Evolutionary conservation across 306 rosid species (phyloP).

Genomic region (Acacia acuminata): DNA sequence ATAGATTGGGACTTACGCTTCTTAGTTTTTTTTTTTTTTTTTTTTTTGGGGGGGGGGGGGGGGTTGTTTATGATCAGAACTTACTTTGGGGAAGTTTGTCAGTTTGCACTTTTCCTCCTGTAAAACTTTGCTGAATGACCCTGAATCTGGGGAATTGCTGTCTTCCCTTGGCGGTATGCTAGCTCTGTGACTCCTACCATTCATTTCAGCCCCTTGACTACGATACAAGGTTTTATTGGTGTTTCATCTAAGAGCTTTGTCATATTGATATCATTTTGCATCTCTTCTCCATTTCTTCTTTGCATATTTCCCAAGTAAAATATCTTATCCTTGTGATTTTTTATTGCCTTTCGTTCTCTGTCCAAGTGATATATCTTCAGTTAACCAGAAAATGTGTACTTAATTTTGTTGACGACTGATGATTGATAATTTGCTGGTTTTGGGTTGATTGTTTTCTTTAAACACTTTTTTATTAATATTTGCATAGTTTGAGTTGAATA

Average conservation of each 20-base stretch:
- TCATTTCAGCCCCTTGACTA: not conserved
- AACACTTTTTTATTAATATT: not conserved
- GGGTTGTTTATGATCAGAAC: not conserved
- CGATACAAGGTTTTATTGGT: not conserved
- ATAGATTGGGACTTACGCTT: too few relatives aligned
- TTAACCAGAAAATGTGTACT: not conserved
- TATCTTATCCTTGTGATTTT: not conserved
- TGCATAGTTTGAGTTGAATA: not conserved
- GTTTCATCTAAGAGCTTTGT: not conserved
- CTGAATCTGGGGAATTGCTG: not conserved
- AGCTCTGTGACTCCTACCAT: not conserved
- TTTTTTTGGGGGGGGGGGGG: not conserved
- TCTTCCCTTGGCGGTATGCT: not conserved
- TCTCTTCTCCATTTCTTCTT: not conserved
- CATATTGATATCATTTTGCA: not conserved
- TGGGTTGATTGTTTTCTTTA: not conserved
- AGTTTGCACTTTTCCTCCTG: not conserved
- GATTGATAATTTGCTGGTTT: not conserved
- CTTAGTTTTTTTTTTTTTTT: too few relatives aligned
- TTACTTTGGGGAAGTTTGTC: not conserved
- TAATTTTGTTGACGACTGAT: not conserved
- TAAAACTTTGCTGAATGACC: not conserved
- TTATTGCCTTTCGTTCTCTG: not conserved
- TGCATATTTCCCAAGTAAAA: not conserved
- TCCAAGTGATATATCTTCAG: not conserved